Conservation (phyloP, 805 yeast species). For the Saccharomycopsis guyanensis region DNA sequence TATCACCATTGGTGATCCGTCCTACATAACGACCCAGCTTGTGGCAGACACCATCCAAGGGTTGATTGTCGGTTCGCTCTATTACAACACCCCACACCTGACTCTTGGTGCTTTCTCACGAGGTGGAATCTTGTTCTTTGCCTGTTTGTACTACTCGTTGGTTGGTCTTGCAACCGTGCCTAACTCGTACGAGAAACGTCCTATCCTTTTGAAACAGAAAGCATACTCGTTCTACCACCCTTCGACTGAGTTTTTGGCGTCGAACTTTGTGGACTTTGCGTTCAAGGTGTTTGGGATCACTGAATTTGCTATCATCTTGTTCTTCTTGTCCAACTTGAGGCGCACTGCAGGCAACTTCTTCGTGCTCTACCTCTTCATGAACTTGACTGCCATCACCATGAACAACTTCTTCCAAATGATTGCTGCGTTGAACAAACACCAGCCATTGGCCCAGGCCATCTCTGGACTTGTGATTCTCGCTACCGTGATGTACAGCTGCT, state of each 20-base stretch:
- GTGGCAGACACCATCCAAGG: slow-evolving; percentile 34
- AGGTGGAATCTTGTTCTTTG: slow-evolving; percentile 46
- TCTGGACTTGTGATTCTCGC: slow-evolving; percentile 48
- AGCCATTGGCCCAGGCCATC: slow-evolving; percentile 48
- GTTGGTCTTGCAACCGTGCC: slow-evolving; percentile 50
- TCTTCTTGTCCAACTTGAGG: slow-evolving; percentile 46
- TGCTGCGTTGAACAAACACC: slow-evolving; percentile 44
- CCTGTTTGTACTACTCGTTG: slow-evolving; percentile 48
- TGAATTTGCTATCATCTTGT: slow-evolving; percentile 35
- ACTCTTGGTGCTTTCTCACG: slow-evolving; percentile 45
- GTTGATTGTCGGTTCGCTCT: slow-evolving; percentile 43
- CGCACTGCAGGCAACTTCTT: slow-evolving; percentile 49
- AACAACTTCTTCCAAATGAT: slow-evolving; percentile 44
- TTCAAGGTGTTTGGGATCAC: slow-evolving; percentile 34
- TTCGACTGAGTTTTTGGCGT: slow-evolving; percentile 53
- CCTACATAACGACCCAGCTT: slow-evolving; percentile 34
- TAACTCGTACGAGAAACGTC: slow-evolving; percentile 38
- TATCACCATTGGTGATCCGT: slow-evolving; percentile 38
- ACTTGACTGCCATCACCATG: slow-evolving; percentile 43
- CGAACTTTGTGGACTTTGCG: slow-evolving; percentile 49
- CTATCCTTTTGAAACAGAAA: slow-evolving; percentile 57
- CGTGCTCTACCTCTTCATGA: slow-evolving; percentile 38
- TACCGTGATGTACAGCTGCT: slow-evolving; percentile 51
- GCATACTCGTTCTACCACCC: slow-evolving; percentile 56
- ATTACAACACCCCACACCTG: slow-evolving; percentile 35